Evolutionary conservation across 2,329 filamentous ascomycete genomes (phyloP), one percentile per base, ranked within the genome.

Genomic region (Triangularia setosa): DNA sequence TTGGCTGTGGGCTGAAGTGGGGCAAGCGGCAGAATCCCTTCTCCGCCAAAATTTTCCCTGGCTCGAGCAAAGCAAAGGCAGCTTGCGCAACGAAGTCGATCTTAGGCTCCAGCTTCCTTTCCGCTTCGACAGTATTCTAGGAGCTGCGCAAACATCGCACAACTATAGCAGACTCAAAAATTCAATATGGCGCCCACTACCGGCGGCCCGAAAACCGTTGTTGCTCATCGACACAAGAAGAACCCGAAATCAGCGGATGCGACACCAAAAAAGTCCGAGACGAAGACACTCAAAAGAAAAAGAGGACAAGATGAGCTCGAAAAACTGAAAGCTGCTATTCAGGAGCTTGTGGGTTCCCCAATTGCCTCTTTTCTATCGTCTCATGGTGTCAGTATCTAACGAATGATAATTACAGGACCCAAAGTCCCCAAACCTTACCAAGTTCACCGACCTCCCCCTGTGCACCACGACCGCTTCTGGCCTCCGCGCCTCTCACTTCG

Each of bases 401-500:
- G 21, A 12, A 33, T 16, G 9, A 7, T 2, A 25, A 14, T 12
- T 30, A 14, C 25, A 89, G 86, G 89, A 92, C 66, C 77, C 81
- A 59, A 89, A 89, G 68, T 78, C 81, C 8, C 74, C 81, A 68
- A 78, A 85, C 16, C 81, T 84, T 71, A 88, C 87, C 68, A 84
- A 85, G 68, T 99, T 99, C 76, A 83, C 88, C 71, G 88, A 97
- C 64, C 84, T 99, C 0, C 95, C 95, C 16, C 84, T 99, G 63
- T 98, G 93, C 61, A 84, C 89, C 69, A 84, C 91, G 16, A 98
- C 95, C 2, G 81, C 86, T 33, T 84, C 84, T 21, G 95, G 95
- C 60, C 86, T 99, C 67, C 87, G 93, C 69, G 84, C 90, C 48
- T 93, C 91, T 12, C 93, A 98, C 76, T 99, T 94, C 80, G 91